Evolutionary conservation across 2,329 filamentous ascomycete genomes (phyloP), one percentile per base, ranked within the genome.

Genomic region (Clarireedia sp.): DNA sequence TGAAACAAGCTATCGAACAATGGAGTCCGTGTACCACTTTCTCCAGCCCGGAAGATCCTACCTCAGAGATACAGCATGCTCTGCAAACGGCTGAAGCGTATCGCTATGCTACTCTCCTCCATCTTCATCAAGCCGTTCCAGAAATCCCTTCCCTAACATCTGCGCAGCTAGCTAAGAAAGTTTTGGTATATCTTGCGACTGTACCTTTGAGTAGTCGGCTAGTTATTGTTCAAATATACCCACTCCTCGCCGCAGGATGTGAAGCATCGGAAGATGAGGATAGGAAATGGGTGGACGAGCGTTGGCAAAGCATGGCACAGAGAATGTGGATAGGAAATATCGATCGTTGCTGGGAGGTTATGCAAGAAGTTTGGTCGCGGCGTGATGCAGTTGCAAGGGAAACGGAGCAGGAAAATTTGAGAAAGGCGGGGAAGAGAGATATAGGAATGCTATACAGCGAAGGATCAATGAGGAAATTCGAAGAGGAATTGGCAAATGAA

Each of bases 171-270:
- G 82, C 85, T 0, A 80, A 83, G 63, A 78, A 80, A 47, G 79
- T 83, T 1, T 69, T 88, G 51, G 74, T 78, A 21, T 76, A 80
- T 50, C 70, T 89, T 2, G 83, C 82, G 3, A 84, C 80, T 0
- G 81, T 88, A 0, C 82, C 84, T 1, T 69, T 80, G 2, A 77
- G 74, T 10, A 85, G 81, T 37, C 77, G 83, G 8, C 78, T 83
- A 0, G 78, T 82, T 17, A 85, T 87, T 46, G 78, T 87, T 2
- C 85, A 88, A 40, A 85, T 87, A 56, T 88, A 83, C 60, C 85
- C 85, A 1, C 75, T 89, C 1, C 74, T 87, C 59, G 82, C 80
- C 0, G 85, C 85, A 3, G 83, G 84, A 1, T 85, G 82, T 60
- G 85, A 87, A 68, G 79, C 79, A 8, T 72, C 76, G 23, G 75